These are phyloP conservation scores for Hirsutella thompsonii DNA, from an alignment of 2,329 filamentous ascomycete species.

Conservation along the genomic window DNA sequence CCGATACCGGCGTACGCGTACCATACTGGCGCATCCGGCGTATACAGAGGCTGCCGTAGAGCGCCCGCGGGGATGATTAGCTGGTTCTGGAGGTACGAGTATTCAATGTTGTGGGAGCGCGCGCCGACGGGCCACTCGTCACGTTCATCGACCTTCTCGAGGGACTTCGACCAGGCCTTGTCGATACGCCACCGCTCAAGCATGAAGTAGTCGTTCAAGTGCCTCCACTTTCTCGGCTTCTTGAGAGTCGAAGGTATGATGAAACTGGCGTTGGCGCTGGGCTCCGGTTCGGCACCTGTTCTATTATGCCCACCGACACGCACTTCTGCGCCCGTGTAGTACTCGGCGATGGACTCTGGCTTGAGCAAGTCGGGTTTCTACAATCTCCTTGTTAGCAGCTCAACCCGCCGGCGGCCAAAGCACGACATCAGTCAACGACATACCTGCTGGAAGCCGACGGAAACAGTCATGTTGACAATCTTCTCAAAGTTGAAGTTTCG, in stretches of 20 bases:
- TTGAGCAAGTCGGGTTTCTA: neutral
- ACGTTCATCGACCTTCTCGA: neutral
- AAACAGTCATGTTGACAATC: neutral
- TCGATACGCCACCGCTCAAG: constrained; percentile 4
- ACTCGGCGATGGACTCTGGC: neutral
- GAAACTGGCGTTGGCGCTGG: neutral
- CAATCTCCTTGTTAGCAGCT: neutral
- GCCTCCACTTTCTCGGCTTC: constrained; percentile 2
- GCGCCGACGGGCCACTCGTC: constrained; percentile 3
- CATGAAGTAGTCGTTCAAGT: constrained; percentile 7
- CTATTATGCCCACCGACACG: neutral
- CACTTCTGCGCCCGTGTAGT: constrained; percentile 3
- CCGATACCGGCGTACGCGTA: constrained; percentile 7
- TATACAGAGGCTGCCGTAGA: constrained; percentile 5
- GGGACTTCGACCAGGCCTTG: constrained; percentile 4
- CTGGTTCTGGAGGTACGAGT: constrained; percentile 6
- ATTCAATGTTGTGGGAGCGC: constrained; percentile 1
- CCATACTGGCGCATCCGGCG: constrained; percentile 2
- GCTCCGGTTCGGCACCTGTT: no score
- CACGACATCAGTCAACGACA: no score
- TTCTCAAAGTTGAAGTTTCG: neutral
- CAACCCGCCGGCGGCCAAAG: no score
- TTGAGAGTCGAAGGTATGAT: neutral
- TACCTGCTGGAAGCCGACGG: neutral
- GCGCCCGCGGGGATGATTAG: constrained; percentile 7